Evolutionary conservation across 176 grass and related monocot genomes (phyloP).

Genomic region (Oryza glumipatula): DNA sequence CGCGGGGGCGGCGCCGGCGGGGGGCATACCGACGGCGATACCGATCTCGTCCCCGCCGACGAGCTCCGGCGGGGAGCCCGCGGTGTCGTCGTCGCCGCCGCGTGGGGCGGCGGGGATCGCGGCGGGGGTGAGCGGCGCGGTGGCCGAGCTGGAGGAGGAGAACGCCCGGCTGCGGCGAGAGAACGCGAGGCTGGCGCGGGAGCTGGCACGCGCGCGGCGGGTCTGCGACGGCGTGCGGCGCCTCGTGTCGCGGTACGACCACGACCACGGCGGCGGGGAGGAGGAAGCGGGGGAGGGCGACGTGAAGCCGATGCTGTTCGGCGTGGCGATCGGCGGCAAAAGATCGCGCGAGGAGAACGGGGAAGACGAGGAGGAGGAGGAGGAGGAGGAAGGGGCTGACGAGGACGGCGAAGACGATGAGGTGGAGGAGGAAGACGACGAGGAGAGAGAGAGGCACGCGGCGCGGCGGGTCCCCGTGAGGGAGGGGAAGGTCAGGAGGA

Average conservation of each 20-base stretch:
- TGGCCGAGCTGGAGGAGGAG: slow-evolving; percentile 69
- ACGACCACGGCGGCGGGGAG: not conserved
- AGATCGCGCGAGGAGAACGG: slow-evolving; percentile 22
- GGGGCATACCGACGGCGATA: slow-evolving; percentile 27
- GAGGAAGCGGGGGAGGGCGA: slow-evolving; percentile 25
- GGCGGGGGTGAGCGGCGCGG: slow-evolving; percentile 27
- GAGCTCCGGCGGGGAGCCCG: slow-evolving; percentile 69
- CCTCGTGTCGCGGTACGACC: slow-evolving; percentile 59
- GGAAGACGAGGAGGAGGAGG: not conserved
- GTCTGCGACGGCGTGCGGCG: slow-evolving; percentile 67
- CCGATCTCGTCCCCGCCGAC: slow-evolving; percentile 52
- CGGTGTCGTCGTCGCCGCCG: slow-evolving; percentile 52
- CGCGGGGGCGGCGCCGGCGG: not conserved
- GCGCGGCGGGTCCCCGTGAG: slow-evolving; percentile 2
- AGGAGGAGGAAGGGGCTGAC: slow-evolving; percentile 1
- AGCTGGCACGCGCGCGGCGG: slow-evolving; percentile 65
- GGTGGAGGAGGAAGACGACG: slow-evolving; percentile 20
- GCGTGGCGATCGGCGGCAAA: slow-evolving; percentile 63
- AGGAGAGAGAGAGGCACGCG: slow-evolving; percentile 41
- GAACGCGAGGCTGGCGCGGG: slow-evolving; percentile 69
- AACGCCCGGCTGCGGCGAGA: slow-evolving; percentile 74
- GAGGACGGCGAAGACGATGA: slow-evolving; percentile 37
- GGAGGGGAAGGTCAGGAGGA: slow-evolving; percentile 27
- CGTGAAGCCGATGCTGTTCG: slow-evolving; percentile 59
- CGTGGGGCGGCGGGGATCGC: not conserved